Conservation (phyloP, 78 protist genomes). For the Chrysochromulina parva region DNA sequence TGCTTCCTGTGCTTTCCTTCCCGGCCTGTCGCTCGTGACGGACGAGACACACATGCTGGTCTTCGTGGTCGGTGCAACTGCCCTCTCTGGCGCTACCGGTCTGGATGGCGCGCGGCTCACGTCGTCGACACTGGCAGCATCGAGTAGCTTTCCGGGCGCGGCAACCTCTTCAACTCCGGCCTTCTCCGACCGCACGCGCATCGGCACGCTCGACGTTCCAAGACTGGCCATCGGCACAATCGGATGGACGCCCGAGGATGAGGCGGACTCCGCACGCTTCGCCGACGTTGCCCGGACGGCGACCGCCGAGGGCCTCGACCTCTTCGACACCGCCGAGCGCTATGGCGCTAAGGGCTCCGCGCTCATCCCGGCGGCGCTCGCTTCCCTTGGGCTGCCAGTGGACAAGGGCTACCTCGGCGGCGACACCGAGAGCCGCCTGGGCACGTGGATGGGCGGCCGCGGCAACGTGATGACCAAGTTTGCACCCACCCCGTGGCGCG, state of each 20-base stretch:
- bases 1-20: too few relatives aligned
- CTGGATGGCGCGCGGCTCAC: too few relatives aligned
- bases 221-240: background rate
- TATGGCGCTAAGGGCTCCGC: background rate
- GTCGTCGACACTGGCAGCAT: too few relatives aligned
- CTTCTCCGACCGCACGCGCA: background rate
- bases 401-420: background rate
- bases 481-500: slow-evolving; percentile 20
- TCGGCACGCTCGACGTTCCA: slow-evolving; percentile 10
- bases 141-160: too few relatives aligned
- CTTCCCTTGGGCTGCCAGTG: background rate
- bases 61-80: too few relatives aligned
- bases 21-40: too few relatives aligned
- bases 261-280: too few relatives aligned
- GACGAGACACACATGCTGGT: too few relatives aligned
- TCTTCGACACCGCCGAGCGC: slow-evolving; percentile 36
- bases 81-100: too few relatives aligned
- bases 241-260: background rate
- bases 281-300: background rate
- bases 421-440: background rate
- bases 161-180: too few relatives aligned
- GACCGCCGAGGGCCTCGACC: background rate
- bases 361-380: background rate
- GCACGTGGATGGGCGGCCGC: background rate
- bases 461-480: slow-evolving; percentile 2